A percentile compares a stretch with the other conserved stretches of the same genome.
Conservation (phyloP, 495 filamentous ascomycete genomes). For the Penicillium maclennaniae region DNA sequence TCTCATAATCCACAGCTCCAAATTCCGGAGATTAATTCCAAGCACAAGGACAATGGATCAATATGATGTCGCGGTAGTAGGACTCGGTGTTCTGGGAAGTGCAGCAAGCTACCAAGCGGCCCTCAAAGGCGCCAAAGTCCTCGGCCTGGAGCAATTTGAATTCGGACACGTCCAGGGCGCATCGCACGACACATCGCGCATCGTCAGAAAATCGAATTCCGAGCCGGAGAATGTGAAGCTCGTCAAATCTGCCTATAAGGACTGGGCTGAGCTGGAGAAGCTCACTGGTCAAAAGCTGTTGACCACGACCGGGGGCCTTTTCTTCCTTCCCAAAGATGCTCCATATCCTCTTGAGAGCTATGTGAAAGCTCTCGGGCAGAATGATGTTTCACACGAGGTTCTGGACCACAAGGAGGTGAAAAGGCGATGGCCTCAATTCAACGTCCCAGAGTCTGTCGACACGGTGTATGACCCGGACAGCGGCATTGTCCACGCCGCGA, state of each 20-base stretch:
- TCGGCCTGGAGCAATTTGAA: constrained; percentile 22
- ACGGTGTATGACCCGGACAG: constrained; percentile 26
- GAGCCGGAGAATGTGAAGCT: constrained; percentile 12
- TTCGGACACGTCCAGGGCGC: constrained; percentile 18
- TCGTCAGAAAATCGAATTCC: constrained; percentile 17
- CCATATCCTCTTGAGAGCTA: constrained; percentile 10
- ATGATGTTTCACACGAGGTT: constrained; percentile 23
- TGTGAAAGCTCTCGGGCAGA: constrained; percentile 12
- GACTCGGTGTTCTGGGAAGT: constrained; percentile 21
- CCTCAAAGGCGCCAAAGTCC: constrained; percentile 17
- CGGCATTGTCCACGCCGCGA: constrained; percentile 25
- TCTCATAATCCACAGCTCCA: not conserved
- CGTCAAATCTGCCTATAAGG: constrained; percentile 18
- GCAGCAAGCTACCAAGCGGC: constrained; percentile 19
- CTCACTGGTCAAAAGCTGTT: constrained; percentile 13
- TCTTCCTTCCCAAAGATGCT: constrained; percentile 22
- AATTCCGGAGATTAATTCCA: not conserved
- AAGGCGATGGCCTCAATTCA: constrained; percentile 27
- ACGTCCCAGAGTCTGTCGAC: constrained; percentile 20
- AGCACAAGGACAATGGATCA: not conserved
- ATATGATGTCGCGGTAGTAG: constrained; percentile 17
- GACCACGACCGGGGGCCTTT: constrained; percentile 19
- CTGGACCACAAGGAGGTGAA: constrained; percentile 23
- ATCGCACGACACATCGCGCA: constrained; percentile 21
- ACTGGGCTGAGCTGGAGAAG: constrained; percentile 19